Base-by-base conservation (phyloP, 139 green algal genomes). In the Picochlorum sp. region DNA sequence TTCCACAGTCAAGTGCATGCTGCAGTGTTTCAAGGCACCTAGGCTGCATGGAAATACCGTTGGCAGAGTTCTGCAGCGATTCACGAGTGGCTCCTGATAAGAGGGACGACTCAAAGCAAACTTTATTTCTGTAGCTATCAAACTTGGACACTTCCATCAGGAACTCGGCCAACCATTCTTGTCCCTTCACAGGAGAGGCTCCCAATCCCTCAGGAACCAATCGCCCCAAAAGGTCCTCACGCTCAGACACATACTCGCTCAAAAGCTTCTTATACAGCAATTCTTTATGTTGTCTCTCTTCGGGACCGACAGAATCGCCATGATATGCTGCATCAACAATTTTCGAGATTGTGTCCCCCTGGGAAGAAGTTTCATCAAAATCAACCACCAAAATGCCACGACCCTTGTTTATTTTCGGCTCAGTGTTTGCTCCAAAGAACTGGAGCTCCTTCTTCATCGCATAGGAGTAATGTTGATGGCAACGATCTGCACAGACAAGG, bases 281-380 rank as follows among this genome's bases (percentile, higher is more conserved):
- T 11, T 62, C 4, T 59, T 91, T 91, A 66, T 79, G 74, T 6
- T 24, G 47, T 54, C n/a, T 18, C 47, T 54, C 18, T 54, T 54
- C 47, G 15, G 11, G 47, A 20, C n/a, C n/a, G 10, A 54, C n/a
- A 26, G 18, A 20, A 54, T 20, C 47, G 2, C n/a, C 16, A 20
- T 54, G 18, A 54, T 21, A 54, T 54, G 81, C 86, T 10, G 84
- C 74, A 10, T 68, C 44, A 30, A 89, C 70, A 24, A 92, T 76
- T 5, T 56, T 37, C 2, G 69, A 69, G 9, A 73, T 90, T 23
- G 79, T 89, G 72, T 94, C 87, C 6, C 47, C 49, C 3, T 60
- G 41, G 15, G 75, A 89, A 65, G 66, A 78, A 11, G 87, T 93
- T 44, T 90, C 86, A 52, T 93, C 87, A 73, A 95, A 95, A 62